Percentiles rank a stretch among this genome's conserved stretches.
Evolutionary conservation across 225 moss, liverwort and hornwort genomes (phyloP).

Genomic region (Physcomitrellopsis africana): DNA sequence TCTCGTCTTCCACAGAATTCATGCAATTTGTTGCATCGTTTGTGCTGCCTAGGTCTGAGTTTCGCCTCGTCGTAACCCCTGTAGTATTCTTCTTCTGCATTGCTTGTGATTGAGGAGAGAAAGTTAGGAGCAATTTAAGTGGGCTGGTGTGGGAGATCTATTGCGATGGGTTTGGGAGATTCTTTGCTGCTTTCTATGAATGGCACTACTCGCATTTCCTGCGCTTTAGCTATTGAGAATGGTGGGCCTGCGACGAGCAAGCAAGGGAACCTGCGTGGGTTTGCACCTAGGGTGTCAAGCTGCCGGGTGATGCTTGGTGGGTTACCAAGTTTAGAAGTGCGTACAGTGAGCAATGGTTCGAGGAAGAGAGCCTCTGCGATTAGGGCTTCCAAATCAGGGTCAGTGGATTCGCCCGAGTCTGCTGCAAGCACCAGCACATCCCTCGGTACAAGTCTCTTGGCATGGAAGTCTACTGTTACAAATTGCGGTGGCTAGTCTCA

Average conservation of each 20-base stretch:
- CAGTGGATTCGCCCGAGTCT: conserved; percentile 20
- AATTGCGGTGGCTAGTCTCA: not conserved
- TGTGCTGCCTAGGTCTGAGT: not conserved
- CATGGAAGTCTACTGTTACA: not conserved
- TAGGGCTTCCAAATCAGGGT: conserved; percentile 33
- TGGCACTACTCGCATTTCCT: conserved; percentile 10
- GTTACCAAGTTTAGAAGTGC: conserved; percentile 20
- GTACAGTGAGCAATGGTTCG: not conserved
- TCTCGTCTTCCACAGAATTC: not conserved
- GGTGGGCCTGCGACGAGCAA: conserved; percentile 6
- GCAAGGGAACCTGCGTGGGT: not conserved
- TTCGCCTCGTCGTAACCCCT: not conserved
- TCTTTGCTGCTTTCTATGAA: conserved; percentile 25
- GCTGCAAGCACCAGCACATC: conserved; percentile 14
- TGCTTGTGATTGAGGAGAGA: not conserved
- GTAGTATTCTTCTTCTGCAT: not conserved
- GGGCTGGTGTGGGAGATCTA: conserved; percentile 1
- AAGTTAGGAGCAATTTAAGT: not conserved
- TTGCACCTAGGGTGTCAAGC: conserved; percentile 8
- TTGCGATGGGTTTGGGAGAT: conserved; percentile 36
- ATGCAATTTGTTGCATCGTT: not conserved
- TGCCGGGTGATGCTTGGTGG: conserved; percentile 18
- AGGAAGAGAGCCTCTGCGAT: conserved; percentile 21
- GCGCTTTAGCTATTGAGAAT: not conserved
- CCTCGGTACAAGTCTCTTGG: conserved; percentile 5